Percentiles rank a stretch among this genome's conserved stretches.
These are phyloP conservation scores for Mortierella sp. DNA, from an alignment of 371 early-diverging fungal species.

Conservation along the genomic window DNA sequence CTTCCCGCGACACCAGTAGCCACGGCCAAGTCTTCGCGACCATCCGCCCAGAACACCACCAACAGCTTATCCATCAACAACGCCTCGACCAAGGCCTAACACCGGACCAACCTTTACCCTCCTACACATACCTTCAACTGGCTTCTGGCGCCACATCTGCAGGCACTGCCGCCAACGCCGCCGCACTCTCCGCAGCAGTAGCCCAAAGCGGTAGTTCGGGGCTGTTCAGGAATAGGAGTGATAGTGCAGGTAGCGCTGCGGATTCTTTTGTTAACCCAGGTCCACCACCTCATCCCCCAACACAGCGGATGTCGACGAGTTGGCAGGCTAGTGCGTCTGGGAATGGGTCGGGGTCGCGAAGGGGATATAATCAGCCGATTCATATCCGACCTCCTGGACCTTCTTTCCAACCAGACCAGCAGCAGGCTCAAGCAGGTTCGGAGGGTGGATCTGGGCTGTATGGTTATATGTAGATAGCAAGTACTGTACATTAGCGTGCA, in stretches of 20 bases:
- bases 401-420: neutral
- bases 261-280: slow-evolving; percentile 21
- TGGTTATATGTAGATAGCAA: slow-evolving; percentile 32
- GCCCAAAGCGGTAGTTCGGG: neutral
- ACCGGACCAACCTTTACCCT: neutral
- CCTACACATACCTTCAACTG: neutral
- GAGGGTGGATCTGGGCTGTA: slow-evolving; percentile 16
- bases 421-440: neutral
- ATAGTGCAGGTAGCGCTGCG: neutral
- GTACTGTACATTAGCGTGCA: neutral
- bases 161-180: neutral
- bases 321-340: neutral
- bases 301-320: neutral
- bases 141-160: neutral
- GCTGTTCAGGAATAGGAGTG: neutral
- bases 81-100: slow-evolving; percentile 9
- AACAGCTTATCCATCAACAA: slow-evolving; percentile 16
- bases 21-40: slow-evolving; percentile 9
- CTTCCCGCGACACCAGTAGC: neutral
- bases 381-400: slow-evolving; percentile 8
- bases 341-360: neutral
- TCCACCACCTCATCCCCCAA: slow-evolving; percentile 20
- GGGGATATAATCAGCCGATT: slow-evolving; percentile 10
- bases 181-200: neutral
- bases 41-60: slow-evolving; percentile 27